phyloP scores from a whole-genome alignment of 192 early-diverging fungal species.

The Coemansia sp. region DNA sequence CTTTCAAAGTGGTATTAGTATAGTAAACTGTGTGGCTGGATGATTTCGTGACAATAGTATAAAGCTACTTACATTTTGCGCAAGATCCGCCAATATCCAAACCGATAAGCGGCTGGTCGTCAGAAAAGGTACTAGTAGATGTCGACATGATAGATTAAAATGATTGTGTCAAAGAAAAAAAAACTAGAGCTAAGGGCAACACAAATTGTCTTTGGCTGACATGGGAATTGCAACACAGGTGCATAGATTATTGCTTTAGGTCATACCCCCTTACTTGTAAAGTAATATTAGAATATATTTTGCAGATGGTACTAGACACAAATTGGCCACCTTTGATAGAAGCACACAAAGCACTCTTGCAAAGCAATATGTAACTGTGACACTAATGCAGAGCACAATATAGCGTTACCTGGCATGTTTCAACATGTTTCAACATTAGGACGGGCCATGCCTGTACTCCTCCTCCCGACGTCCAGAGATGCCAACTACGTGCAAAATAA shows the following conservation, averaged over 20 bases:
- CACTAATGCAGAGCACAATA: too few relatives aligned
- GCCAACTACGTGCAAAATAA: too few relatives aligned
- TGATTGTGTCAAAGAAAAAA: too few relatives aligned
- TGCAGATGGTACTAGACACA: too few relatives aligned
- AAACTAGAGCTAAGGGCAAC: neutral
- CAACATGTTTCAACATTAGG: too few relatives aligned
- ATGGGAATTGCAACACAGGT: neutral
- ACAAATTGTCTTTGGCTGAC: neutral
- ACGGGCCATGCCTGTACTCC: too few relatives aligned
- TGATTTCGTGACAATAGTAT: neutral
- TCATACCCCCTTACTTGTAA: neutral
- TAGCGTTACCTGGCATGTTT: too few relatives aligned
- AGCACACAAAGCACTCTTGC: too few relatives aligned
- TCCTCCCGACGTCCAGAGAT: too few relatives aligned
- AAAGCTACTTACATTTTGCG: slow-evolving; percentile 23
- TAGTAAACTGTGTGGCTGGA: neutral
- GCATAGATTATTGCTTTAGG: neutral
- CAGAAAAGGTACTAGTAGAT: neutral
- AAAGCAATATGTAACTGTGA: too few relatives aligned
- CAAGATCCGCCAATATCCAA: slow-evolving; percentile 42
- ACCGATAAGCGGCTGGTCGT: slow-evolving; percentile 9
- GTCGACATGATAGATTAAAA: neutral
- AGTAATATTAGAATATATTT: neutral
- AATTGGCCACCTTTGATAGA: too few relatives aligned
- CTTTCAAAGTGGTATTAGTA: neutral